A percentile compares a stretch with the other conserved stretches of the same genome.
These are phyloP conservation scores for Puccinia hordei DNA, from an alignment of 1,284 basidiomycete genomes.

Conservation along the genomic window DNA sequence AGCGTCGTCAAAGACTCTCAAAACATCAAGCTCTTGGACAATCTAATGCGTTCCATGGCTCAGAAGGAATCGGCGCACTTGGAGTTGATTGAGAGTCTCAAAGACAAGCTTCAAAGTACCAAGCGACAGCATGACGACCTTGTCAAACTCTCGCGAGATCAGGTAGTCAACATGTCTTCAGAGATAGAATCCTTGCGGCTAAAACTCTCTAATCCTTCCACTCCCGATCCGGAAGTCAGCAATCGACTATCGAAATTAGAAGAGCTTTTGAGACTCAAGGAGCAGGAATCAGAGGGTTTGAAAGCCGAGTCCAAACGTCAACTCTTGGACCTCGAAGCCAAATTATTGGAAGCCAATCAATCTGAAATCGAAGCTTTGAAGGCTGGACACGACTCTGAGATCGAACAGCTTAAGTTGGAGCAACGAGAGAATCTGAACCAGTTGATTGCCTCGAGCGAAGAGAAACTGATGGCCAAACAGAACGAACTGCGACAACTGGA, in stretches of 20 bases:
- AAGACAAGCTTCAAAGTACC: slow-evolving; percentile 69
- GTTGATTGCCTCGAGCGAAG: neutral
- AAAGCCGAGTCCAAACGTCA: slow-evolving; percentile 26
- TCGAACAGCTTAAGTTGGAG: slow-evolving; percentile 15
- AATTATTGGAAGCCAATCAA: slow-evolving; percentile 2
- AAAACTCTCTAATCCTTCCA: neutral
- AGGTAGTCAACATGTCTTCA: slow-evolving; percentile 49
- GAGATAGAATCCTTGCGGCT: slow-evolving; percentile 46
- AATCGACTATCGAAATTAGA: neutral
- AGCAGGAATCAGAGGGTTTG: slow-evolving; percentile 35
- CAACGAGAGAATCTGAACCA: neutral
- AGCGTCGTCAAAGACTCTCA: neutral
- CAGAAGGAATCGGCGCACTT: slow-evolving; percentile 85
- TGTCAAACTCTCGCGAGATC: slow-evolving; percentile 45
- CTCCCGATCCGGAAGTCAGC: neutral
- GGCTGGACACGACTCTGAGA: neutral
- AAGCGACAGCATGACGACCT: slow-evolving; percentile 61
- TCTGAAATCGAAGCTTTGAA: slow-evolving; percentile 11
- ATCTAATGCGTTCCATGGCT: slow-evolving; percentile 76
- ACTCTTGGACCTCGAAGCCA: slow-evolving; percentile 30
- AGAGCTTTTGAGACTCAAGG: neutral
- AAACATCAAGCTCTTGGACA: slow-evolving; percentile 27
- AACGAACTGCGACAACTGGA: slow-evolving; percentile 13
- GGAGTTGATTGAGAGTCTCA: slow-evolving; percentile 72
- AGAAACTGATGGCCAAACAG: slow-evolving; percentile 17